Conservation (phyloP, 257 asterid species). For the Echites panduratus region DNA sequence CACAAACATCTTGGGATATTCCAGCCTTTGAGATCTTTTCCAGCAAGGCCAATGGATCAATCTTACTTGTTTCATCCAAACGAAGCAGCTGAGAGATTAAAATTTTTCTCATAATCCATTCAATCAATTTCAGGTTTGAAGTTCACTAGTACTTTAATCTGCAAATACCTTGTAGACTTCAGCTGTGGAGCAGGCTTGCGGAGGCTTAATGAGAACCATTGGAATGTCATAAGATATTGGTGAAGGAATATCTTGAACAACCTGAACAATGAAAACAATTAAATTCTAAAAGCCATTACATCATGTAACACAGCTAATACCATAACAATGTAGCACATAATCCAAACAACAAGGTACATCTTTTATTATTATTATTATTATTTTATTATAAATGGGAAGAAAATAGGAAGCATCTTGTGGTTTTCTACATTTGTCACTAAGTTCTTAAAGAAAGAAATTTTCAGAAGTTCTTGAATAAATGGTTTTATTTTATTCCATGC, state of each 20-base stretch:
- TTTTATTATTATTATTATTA: background rate
- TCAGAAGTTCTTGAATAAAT: background rate
- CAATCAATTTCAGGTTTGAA: conserved; percentile 2
- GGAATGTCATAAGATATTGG: conserved; percentile 60
- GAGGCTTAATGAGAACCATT: conserved; percentile 92
- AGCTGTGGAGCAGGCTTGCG: conserved; percentile 90
- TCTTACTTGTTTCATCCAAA: conserved; percentile 56
- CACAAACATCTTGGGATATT: conserved; percentile 79
- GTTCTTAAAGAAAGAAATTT: background rate
- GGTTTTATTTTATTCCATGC: background rate
- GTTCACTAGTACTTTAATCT: conserved; percentile 6
- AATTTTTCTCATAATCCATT: conserved; percentile 1
- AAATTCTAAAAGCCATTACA: background rate
- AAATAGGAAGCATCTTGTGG: background rate
- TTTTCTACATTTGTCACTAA: background rate
- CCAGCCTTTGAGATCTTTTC: conserved; percentile 66
- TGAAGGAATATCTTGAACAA: conserved; percentile 69
- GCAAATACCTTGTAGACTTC: conserved; percentile 84
- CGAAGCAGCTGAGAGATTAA: conserved; percentile 51
- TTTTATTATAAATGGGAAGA: background rate
- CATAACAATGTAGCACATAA: background rate
- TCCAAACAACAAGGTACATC: background rate
- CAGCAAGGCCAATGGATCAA: conserved; percentile 75
- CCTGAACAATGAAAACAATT: conserved; percentile 29
- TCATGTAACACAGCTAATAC: background rate